Evolutionary conservation across 2,329 filamentous ascomycete species (phyloP).

Genomic region (Sordariomycetes sp.): DNA sequence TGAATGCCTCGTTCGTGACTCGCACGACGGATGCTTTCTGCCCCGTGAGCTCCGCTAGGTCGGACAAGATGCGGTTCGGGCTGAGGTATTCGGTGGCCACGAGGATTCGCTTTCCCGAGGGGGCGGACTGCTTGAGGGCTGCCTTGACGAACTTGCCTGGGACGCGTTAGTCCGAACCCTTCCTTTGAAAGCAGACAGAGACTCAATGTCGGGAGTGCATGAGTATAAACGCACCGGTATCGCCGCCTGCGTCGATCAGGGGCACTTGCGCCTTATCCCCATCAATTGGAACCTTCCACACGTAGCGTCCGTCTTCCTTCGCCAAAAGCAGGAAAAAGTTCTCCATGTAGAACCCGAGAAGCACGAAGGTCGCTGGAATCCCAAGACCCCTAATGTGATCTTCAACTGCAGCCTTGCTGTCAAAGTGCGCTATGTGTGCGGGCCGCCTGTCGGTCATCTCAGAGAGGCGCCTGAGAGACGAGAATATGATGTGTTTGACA

Average conservation of each 20-base stretch:
- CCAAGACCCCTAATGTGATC: slow-evolving; percentile 40
- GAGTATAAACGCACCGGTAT: slow-evolving; percentile 15
- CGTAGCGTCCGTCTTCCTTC: slow-evolving; percentile 14
- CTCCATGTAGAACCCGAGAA: slow-evolving; percentile 43
- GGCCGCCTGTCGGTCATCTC: slow-evolving; percentile 25
- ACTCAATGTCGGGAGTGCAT: not conserved
- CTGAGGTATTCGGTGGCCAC: slow-evolving; percentile 25
- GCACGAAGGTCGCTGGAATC: slow-evolving; percentile 39
- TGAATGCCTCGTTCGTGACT: slow-evolving; percentile 21
- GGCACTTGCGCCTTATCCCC: slow-evolving; percentile 21
- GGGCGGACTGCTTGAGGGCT: slow-evolving; percentile 12
- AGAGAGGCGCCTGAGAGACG: slow-evolving; percentile 27
- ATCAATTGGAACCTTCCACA: slow-evolving; percentile 15
- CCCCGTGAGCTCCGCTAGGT: slow-evolving; percentile 18
- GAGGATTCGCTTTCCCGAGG: slow-evolving; percentile 21
- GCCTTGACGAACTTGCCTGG: slow-evolving; percentile 23
- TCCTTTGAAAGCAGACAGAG: not conserved
- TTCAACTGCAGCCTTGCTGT: slow-evolving; percentile 45
- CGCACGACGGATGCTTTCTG: slow-evolving; percentile 18
- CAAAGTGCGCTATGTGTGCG: slow-evolving; percentile 35
- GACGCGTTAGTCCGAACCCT: not conserved
- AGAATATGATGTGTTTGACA: slow-evolving; percentile 34
- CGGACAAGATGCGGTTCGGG: slow-evolving; percentile 17
- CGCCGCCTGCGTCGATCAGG: slow-evolving; percentile 22
- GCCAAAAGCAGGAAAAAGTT: slow-evolving; percentile 24